These are phyloP conservation scores for Acmispon strigosus DNA, from an alignment of 306 rosid species.

Conservation along the genomic window DNA sequence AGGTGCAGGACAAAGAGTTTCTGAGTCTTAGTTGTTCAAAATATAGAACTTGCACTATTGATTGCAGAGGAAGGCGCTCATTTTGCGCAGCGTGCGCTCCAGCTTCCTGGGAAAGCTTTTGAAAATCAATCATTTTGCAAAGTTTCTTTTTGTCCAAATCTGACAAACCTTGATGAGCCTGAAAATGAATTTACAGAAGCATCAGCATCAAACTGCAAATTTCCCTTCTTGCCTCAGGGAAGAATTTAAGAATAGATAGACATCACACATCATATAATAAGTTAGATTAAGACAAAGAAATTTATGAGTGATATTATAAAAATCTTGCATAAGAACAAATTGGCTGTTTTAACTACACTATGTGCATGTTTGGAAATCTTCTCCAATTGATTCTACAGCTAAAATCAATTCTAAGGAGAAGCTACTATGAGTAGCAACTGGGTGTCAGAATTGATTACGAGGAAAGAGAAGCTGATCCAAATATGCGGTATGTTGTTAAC, in stretches of 20 bases:
- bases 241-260: background rate
- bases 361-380: too few species aligned
- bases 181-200: conserved; percentile 26
- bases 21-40: conserved; percentile 91
- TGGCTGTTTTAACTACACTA: background rate
- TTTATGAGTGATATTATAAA: background rate
- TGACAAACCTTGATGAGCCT: conserved; percentile 90
- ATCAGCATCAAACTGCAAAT: conserved; percentile 10
- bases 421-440: too few species aligned
- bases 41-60: conserved; percentile 92
- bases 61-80: conserved; percentile 94
- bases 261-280: background rate
- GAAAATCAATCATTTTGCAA: conserved; percentile 84
- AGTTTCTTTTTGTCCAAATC: conserved; percentile 80
- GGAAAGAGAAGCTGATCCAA: too few species aligned
- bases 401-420: too few species aligned
- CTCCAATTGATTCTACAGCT: too few species aligned
- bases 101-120: conserved; percentile 93
- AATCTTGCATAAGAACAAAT: background rate
- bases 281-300: background rate
- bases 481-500: background rate
- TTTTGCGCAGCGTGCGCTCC: conserved; percentile 99
- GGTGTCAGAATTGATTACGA: too few species aligned
- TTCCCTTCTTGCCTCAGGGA: background rate
- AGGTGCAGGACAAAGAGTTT: conserved; percentile 60